phyloP scores from a whole-genome alignment of 352 stramenopile genomes.

The Phytophthora tubulina region DNA sequence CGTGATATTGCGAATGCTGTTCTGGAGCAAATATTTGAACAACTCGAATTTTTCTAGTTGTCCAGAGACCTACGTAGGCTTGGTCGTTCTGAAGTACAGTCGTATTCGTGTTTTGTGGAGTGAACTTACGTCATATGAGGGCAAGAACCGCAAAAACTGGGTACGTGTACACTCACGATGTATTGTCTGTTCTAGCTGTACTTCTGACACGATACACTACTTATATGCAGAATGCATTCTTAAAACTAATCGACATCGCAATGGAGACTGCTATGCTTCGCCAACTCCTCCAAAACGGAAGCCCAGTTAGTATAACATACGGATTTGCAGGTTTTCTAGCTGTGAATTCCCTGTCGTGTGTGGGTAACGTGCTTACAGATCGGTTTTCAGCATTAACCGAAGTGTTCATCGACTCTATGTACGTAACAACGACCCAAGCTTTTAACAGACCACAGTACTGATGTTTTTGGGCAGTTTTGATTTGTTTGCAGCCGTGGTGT shows the following conservation, averaged over 20 bases:
- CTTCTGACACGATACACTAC: slow-evolving; percentile 12
- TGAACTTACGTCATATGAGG: slow-evolving; percentile 31
- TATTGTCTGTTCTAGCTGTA: background rate
- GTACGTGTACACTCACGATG: slow-evolving; percentile 5
- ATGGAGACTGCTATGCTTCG: slow-evolving; percentile 34
- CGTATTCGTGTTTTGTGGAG: slow-evolving; percentile 6
- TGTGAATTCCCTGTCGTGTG: background rate
- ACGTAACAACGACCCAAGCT: background rate
- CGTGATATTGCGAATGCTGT: slow-evolving; percentile 23
- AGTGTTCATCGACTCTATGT: slow-evolving; percentile 7
- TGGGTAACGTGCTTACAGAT: background rate
- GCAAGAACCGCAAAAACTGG: slow-evolving; percentile 36
- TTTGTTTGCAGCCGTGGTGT: slow-evolving; percentile 6
- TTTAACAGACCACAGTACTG: background rate
- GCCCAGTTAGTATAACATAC: slow-evolving; percentile 31
- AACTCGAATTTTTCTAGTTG: background rate
- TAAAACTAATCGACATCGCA: slow-evolving; percentile 29
- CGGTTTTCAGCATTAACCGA: slow-evolving; percentile 1
- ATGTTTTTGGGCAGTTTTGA: slow-evolving; percentile 6
- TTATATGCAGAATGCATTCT: slow-evolving; percentile 4
- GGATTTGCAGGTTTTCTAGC: slow-evolving; percentile 28
- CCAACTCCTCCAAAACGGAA: slow-evolving; percentile 33
- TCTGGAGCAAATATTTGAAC: slow-evolving; percentile 20
- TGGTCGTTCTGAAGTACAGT: background rate
- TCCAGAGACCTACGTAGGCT: background rate